These are phyloP conservation scores for Allomyces macrogynus DNA, from an alignment of 192 early-diverging fungal species.

Conservation along the genomic window DNA sequence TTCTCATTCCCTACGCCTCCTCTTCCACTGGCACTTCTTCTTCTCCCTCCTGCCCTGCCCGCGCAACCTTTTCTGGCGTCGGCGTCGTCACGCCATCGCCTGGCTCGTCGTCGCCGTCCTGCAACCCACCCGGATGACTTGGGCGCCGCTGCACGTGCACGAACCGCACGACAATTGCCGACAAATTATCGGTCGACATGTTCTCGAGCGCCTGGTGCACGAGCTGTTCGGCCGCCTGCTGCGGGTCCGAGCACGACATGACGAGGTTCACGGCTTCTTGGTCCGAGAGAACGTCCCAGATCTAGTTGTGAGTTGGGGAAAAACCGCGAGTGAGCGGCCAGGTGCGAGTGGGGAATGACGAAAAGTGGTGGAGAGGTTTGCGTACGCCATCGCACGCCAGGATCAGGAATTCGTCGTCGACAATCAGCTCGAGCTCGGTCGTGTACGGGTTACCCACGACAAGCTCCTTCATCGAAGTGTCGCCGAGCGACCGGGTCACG, in stretches of 20 bases:
- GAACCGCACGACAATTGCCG: constrained; percentile 61
- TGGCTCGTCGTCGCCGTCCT: too few relatives aligned
- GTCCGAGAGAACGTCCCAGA: constrained; percentile 96
- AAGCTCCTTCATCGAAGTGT: constrained; percentile 89
- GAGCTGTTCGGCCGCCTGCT: constrained; percentile 53
- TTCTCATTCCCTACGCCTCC: too few relatives aligned
- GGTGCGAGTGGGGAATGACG: constrained; percentile 1
- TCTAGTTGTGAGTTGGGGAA: constrained; percentile 1
- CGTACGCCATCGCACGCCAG: constrained; percentile 93
- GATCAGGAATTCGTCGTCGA: constrained; percentile 63
- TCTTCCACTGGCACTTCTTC: too few relatives aligned
- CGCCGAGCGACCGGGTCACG: constrained; percentile 87
- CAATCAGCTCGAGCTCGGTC: constrained; percentile 61
- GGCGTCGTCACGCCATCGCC: too few relatives aligned
- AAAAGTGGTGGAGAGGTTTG: background rate
- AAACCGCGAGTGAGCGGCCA: background rate
- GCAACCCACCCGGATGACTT: too few relatives aligned
- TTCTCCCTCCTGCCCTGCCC: too few relatives aligned
- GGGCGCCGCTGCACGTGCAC: constrained; percentile 5
- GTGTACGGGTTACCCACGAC: constrained; percentile 91
- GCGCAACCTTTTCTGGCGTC: too few relatives aligned
- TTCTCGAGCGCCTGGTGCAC: constrained; percentile 76
- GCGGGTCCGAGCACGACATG: constrained; percentile 50
- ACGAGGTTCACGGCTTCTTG: constrained; percentile 79
- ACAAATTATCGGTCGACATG: constrained; percentile 87